Base-by-base conservation (phyloP, 139 green algal species). In the Pseudopediastrum boryanum region DNA sequence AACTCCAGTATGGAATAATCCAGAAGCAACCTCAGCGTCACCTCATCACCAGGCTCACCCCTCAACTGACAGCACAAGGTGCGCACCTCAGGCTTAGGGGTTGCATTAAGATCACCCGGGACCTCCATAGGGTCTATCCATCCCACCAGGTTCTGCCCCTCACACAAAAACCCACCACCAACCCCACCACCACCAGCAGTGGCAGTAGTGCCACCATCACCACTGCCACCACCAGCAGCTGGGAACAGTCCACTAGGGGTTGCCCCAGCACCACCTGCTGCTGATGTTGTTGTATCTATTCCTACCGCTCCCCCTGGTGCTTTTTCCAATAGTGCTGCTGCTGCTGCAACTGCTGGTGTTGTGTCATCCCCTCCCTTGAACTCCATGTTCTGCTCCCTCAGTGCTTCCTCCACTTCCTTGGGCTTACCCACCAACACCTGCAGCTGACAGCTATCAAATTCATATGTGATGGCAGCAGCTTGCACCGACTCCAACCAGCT, bases 21-120 rank as follows among this genome's bases (percentile, higher is more conserved):
- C 36, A 97, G 56, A 38, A 98, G 76, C 2, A 97, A 62, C 3
- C 93, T 85, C 73, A 98, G 85, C 42, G 77, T 27, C 46, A 96
- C 54, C 1, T 81, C 71, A 23, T 85, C 50, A 1, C 78, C 80
- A 8, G 54, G 38, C 7, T 85, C 83, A 23, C 31, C 54, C 25
- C 71, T 51, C 25, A 70, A 41, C 54, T 78, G 56, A 19, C 71
- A 78, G 3, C 54, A 51, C 35, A 78, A 29, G 27, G 59, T 56
- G 1, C 71, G 44, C 33, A 78, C 54, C n/a, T 54, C 71, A n/a
- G 71, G 54, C 35, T 56, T 29, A 13, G 71, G 54, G 29, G 51
- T 56, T 12, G 56, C 54, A 39, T 70, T 78, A 9, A 67, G 27
- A 29, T 68, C 51, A 36, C 54, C 27, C n/a, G 69, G 54, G 12